These are phyloP conservation scores for Cylindrodendrum hubeiense DNA, from an alignment of 2,329 filamentous ascomycete species.

Conservation along the genomic window DNA sequence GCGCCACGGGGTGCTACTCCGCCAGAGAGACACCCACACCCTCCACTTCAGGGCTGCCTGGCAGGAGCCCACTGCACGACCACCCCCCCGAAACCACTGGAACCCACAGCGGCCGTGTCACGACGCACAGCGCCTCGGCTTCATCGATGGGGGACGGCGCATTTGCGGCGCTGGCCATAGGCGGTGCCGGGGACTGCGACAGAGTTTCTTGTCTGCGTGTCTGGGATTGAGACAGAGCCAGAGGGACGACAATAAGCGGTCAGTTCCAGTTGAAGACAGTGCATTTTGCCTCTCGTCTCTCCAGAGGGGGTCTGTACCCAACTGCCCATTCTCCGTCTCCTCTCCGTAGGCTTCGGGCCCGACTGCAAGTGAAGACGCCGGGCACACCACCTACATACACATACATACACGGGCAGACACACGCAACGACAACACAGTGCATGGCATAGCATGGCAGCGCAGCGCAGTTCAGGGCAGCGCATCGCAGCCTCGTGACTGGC, in stretches of 20 bases:
- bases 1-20: slow-evolving; percentile 38
- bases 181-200: slow-evolving; percentile 15
- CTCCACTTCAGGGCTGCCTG: slow-evolving; percentile 12
- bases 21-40: background rate
- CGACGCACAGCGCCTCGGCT: slow-evolving; percentile 36
- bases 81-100: slow-evolving; percentile 28
- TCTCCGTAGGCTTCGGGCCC: slow-evolving; percentile 6
- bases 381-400: slow-evolving; percentile 4
- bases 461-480: background rate
- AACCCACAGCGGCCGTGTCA: slow-evolving; percentile 37
- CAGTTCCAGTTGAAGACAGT: slow-evolving; percentile 26
- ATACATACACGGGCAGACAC: background rate
- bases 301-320: background rate
- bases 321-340: background rate
- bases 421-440: slow-evolving; percentile 9
- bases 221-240: slow-evolving; percentile 33
- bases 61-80: slow-evolving; percentile 13
- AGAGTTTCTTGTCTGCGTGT: slow-evolving; percentile 30
- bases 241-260: slow-evolving; percentile 32
- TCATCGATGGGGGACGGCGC: slow-evolving; percentile 21
- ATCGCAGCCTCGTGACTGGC: slow-evolving; percentile 9
- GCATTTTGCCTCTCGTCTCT: background rate
- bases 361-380: slow-evolving; percentile 6
- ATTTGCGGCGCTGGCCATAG: slow-evolving; percentile 9
- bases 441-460: slow-evolving; percentile 13